phyloP scores from a whole-genome alignment of 352 stramenopile genomes.

The Thraustochytrium striatum region DNA sequence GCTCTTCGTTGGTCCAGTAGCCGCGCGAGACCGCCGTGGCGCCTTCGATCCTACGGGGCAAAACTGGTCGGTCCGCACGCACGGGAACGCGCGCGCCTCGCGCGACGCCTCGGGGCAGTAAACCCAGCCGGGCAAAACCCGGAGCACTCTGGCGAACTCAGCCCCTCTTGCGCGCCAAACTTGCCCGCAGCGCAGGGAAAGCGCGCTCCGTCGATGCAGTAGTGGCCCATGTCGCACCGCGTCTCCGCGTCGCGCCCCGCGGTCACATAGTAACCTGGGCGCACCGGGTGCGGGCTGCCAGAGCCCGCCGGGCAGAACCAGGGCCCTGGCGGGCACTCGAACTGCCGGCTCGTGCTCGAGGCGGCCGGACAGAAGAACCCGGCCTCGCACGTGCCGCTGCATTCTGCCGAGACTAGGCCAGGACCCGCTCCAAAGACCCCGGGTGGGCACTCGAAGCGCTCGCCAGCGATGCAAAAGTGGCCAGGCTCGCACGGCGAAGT shows the following conservation, averaged over 20 bases:
- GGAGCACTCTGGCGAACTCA: constrained; percentile 59
- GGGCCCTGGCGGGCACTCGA: constrained; percentile 8
- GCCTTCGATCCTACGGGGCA: constrained; percentile 62
- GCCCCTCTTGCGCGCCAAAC: constrained; percentile 60
- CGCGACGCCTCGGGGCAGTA: constrained; percentile 61
- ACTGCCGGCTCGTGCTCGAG: neutral
- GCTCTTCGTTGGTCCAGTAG: constrained; percentile 66
- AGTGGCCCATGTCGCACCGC: constrained; percentile 57
- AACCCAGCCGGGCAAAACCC: constrained; percentile 64
- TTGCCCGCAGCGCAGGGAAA: constrained; percentile 62
- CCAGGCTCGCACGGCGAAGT: constrained; percentile 66
- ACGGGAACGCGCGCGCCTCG: constrained; percentile 55
- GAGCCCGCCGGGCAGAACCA: constrained; percentile 15
- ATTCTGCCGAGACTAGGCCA: constrained; percentile 21
- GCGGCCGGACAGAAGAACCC: neutral
- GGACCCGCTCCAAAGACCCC: constrained; percentile 35
- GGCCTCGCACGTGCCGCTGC: constrained; percentile 11
- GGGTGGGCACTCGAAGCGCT: constrained; percentile 22
- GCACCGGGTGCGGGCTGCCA: constrained; percentile 20
- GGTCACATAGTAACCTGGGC: constrained; percentile 12
- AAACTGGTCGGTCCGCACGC: constrained; percentile 58
- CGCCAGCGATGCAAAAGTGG: constrained; percentile 59
- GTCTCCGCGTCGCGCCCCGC: constrained; percentile 50
- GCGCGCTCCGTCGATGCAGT: constrained; percentile 58
- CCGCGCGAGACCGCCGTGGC: constrained; percentile 56